Evolutionary conservation across 2,329 filamentous ascomycete genomes (phyloP), one percentile per base, ranked within the genome.

Genomic region (Mycocentrospora acerina): DNA sequence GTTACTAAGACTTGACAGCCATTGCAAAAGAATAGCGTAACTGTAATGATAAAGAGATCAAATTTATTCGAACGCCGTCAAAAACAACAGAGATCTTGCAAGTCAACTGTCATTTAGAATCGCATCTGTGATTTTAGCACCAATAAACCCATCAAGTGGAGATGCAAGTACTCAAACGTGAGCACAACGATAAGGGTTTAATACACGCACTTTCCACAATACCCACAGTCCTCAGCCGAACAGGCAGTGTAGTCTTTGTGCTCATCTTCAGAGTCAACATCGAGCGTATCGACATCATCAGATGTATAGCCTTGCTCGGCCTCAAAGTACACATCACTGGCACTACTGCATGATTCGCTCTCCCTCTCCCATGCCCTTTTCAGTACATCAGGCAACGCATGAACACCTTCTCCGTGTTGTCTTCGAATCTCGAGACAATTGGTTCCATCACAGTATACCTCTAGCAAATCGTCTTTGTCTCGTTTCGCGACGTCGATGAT

Each of bases 191-290:
- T n/a, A 28, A 4, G 27, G 27, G 8, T 4, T 38, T 18, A 61
- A 33, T 63, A 61, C 15, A 53, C 57, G 40, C 66, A 69, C 18
- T 53, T 62, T 7, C 66, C 66, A 30, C 66, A 69, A 30, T 69
- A 68, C 3, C 62, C 64, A 48, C 65, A 69, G 15, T 55, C 48
- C 1, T 62, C 53, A 19, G 49, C 51, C 8, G 62, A 65, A 39
- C 66, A 69, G 7, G 62, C 66, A 7, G 65, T 69, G 19, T 57
- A 69, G 37, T 69, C 66, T 14, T 52, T 44, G 31, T 62, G 57
- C 3, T 48, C 48, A 11, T 55, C 53, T 18, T 59, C 51, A 3
- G 38, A 48, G 22, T 43, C 53, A 32, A 25, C 37, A 24, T 34
- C 50, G 0, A 32, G 28, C 17, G 41, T 35, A 30, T 37, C 25